Evolutionary conservation across 441 rosid genomes (phyloP).

Genomic region (Populus tomentosa): DNA sequence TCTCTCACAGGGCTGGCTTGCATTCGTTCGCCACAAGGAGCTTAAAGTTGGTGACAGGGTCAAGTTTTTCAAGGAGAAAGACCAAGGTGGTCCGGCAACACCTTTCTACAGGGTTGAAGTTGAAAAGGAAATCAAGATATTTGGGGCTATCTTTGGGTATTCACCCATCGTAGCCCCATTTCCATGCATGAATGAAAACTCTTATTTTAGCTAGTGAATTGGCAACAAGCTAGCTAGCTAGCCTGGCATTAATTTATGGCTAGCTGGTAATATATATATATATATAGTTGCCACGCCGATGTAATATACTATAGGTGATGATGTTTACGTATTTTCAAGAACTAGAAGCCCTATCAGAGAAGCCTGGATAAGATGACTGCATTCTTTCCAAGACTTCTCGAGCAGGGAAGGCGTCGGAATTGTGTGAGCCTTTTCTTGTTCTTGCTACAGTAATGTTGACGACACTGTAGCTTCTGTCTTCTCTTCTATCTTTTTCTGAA

Average conservation of each 20-base stretch:
- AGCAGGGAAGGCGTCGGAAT: not conserved
- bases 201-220: not conserved
- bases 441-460: not conserved
- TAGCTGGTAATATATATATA: no score
- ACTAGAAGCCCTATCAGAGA: not conserved
- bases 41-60: not conserved
- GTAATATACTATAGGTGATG: not conserved
- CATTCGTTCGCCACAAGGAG: not conserved
- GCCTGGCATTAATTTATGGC: not conserved
- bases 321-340: not conserved
- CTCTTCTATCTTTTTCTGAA: not conserved
- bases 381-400: not conserved
- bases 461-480: not conserved
- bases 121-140: no score
- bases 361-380: not conserved
- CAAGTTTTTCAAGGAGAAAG: not conserved
- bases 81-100: not conserved
- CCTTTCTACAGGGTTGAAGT: not conserved
- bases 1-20: not conserved
- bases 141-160: not conserved
- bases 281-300: no score
- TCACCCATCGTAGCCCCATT: not conserved
- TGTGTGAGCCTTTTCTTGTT: not conserved
- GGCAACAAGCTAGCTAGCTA: no score
- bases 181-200: not conserved